These are phyloP conservation scores for Leishmania guyanensis DNA, from an alignment of 208 protist species.

Conservation along the genomic window DNA sequence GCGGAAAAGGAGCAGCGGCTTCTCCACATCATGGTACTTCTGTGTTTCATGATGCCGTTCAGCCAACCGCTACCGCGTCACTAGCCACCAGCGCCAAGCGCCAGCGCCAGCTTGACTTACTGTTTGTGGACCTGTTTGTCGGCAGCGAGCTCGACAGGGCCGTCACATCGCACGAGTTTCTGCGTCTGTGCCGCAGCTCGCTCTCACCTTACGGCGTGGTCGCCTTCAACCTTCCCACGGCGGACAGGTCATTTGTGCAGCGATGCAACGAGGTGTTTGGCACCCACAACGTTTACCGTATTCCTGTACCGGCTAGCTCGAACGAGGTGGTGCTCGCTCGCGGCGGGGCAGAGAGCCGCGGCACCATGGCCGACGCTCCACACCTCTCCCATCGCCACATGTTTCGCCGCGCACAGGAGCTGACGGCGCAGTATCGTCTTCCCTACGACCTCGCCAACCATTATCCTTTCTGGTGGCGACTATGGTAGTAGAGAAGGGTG, in stretches of 20 bases:
- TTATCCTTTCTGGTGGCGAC: slow-evolving; percentile 82
- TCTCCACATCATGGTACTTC: slow-evolving; percentile 14
- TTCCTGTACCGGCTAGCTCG: slow-evolving; percentile 60
- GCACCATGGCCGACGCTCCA: slow-evolving; percentile 12
- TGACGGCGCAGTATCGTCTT: slow-evolving; percentile 58
- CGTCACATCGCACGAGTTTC: slow-evolving; percentile 53
- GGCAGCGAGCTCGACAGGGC: slow-evolving; percentile 58
- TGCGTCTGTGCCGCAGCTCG: slow-evolving; percentile 47
- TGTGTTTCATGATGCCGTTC: not conserved
- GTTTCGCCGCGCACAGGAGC: slow-evolving; percentile 52
- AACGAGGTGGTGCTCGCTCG: slow-evolving; percentile 83
- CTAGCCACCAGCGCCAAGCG: slow-evolving; percentile 18
- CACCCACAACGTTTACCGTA: slow-evolving; percentile 57
- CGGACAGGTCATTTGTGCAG: slow-evolving; percentile 56
- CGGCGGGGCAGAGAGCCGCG: slow-evolving; percentile 19
- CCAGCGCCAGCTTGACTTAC: slow-evolving; percentile 56
- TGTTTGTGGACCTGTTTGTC: slow-evolving; percentile 87
- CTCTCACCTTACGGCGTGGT: slow-evolving; percentile 72
- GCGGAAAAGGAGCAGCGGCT: not conserved
- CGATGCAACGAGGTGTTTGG: slow-evolving; percentile 63
- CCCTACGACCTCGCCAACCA: slow-evolving; percentile 75
- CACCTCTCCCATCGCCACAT: slow-evolving; percentile 63
- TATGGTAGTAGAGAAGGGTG: slow-evolving; percentile 44
- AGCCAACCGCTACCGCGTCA: not conserved
- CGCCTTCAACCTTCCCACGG: slow-evolving; percentile 78